These are phyloP conservation scores for Pythium grandisporangium DNA, from an alignment of 352 stramenopile genomes.

Conservation along the genomic window DNA sequence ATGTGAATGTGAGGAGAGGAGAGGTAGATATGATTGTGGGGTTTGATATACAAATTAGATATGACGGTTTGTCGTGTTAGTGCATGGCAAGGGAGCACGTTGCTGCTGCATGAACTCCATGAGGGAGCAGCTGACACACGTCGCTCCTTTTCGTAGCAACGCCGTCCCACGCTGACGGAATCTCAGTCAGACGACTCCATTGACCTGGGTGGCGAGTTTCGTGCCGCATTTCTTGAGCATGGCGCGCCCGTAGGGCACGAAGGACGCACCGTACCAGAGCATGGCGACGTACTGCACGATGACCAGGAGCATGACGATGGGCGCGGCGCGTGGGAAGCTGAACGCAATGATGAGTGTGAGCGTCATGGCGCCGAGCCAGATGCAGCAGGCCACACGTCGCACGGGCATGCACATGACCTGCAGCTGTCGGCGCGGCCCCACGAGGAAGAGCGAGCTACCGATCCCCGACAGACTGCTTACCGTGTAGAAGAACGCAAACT, in stretches of 20 bases:
- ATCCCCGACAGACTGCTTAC: constrained; percentile 75
- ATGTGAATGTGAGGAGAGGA: too few species aligned
- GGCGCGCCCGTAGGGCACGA: constrained; percentile 68
- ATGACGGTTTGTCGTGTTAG: too few species aligned
- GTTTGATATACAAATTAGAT: too few species aligned
- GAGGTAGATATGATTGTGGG: too few species aligned
- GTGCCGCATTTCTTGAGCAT: constrained; percentile 67
- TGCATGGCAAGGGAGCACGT: not conserved
- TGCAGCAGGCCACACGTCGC: constrained; percentile 63
- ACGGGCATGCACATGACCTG: constrained; percentile 83
- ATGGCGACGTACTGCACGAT: constrained; percentile 75
- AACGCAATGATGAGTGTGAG: constrained; percentile 69
- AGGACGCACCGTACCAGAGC: constrained; percentile 79
- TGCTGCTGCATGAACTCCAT: constrained; percentile 1
- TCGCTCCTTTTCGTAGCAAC: too few species aligned
- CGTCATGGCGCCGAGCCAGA: constrained; percentile 73
- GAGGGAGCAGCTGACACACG: too few species aligned
- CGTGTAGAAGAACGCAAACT: constrained; percentile 85
- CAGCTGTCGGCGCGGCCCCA: constrained; percentile 54
- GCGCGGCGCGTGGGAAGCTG: constrained; percentile 52
- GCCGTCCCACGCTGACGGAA: too few species aligned
- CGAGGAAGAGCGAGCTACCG: constrained; percentile 70
- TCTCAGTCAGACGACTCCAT: constrained; percentile 7
- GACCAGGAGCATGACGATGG: constrained; percentile 62
- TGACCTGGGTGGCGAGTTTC: constrained; percentile 43